Base-by-base conservation (phyloP, 2,329 filamentous ascomycete species). In the Emmonsiellopsis sp. region DNA sequence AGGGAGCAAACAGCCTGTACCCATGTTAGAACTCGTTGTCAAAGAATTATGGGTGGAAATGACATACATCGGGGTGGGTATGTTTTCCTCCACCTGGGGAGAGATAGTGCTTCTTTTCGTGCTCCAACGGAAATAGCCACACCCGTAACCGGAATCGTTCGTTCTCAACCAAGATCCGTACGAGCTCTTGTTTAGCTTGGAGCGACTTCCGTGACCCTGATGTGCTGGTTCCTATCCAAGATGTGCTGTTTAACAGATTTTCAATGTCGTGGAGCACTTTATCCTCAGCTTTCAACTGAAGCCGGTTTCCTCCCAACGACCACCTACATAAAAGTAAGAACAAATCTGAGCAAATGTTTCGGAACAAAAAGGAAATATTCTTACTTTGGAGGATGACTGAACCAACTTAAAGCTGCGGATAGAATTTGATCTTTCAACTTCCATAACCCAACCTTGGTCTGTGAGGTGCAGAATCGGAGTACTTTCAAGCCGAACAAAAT, bases 241-340 rank as follows among this genome's bases (percentile, higher is more conserved):
- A 76, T 9, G 90, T 79, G 2, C 74, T 77, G 57, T 83, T 82
- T 57, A 98, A 72, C 11, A 84, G 80, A 9, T 72, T 68, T 48
- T 85, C 75, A 37, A 96, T 84, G 65, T 96, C 90, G 6, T 79
- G 79, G 40, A 97, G 79, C 15, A 95, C 75, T 59, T 86, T 86
- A 35, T 89, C 82, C 70, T 99, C 93, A 0, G 94, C 92, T 74
- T 95, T 97, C 50, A 97, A 77, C 67, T 98, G 93, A 13, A 98
- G 74, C 48, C 88, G 81, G 66, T 96, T 98, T 62, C 92, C 93
- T 54, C 93, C 93, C 70, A 93, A 97, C 0, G 93, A 95, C 92
- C 93, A 98, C 60, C 76, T 78, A 57, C n/a, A 51, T 11, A 38
- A 51, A 52, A 65, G n/a, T 26, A 2, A 30, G 31, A 3, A n/a